Evolutionary conservation across 441 rosid species (phyloP).

Genomic region (California macrophylla): DNA sequence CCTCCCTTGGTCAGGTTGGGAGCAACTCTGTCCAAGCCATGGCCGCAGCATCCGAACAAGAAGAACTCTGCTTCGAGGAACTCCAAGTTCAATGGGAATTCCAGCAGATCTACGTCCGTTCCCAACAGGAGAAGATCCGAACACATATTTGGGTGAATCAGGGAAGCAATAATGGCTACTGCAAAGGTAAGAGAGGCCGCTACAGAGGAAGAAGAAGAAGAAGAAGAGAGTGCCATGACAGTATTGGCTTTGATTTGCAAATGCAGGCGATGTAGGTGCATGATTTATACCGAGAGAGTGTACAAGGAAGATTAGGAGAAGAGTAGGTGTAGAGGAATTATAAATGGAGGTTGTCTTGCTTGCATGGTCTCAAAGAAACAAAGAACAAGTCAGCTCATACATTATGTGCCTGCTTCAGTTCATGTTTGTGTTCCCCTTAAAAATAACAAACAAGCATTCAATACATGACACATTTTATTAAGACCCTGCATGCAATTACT

Average conservation of each 20-base stretch:
- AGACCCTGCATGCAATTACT: neutral
- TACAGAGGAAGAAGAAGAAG: neutral
- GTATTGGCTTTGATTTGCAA: neutral
- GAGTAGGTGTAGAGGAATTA: constrained; percentile 3
- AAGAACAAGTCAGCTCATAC: neutral
- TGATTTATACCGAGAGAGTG: neutral
- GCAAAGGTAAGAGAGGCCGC: neutral
- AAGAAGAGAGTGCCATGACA: constrained; percentile 2
- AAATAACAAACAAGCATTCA: neutral
- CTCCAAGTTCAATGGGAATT: constrained; percentile 74
- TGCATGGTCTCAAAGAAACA: neutral
- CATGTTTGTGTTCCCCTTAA: no score
- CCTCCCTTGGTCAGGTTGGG: constrained; percentile 63
- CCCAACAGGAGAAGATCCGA: neutral
- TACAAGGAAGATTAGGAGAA: constrained; percentile 1
- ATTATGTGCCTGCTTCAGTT: neutral
- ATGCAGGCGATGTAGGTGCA: neutral
- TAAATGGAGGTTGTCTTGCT: neutral
- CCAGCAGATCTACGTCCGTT: constrained; percentile 48
- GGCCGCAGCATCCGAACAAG: constrained; percentile 55
- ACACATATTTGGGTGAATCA: neutral
- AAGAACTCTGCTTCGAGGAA: constrained; percentile 85
- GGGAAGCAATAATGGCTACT: neutral
- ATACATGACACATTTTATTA: neutral
- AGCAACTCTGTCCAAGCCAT: constrained; percentile 59